Percentiles rank a stretch among this genome's conserved stretches.
Evolutionary conservation across 2,329 filamentous ascomycete genomes (phyloP).

Genomic region (Torrubiellomyces zombiae): DNA sequence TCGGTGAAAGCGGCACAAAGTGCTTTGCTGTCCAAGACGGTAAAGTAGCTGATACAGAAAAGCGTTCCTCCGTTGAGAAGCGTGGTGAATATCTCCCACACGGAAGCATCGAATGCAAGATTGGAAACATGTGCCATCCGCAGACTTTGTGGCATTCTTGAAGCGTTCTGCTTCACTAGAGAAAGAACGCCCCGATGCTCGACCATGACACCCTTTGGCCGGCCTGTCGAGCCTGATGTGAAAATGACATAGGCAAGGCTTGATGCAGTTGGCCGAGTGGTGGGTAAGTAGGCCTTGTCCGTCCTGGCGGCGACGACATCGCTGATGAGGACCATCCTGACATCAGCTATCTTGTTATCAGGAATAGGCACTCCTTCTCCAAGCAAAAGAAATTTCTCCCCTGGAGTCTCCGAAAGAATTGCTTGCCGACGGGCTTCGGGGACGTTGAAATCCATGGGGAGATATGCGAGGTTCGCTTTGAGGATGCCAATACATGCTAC

Average conservation of each 20-base stretch:
- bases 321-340: conserved; percentile 4
- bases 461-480: conserved; percentile 9
- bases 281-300: conserved; percentile 4
- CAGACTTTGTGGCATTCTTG: neutral
- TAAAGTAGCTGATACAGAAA: conserved; percentile 4
- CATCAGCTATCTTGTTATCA: neutral
- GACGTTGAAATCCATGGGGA: conserved; percentile 8
- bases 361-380: conserved; percentile 3
- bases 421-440: conserved; percentile 6
- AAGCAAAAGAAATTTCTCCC: conserved; percentile 5
- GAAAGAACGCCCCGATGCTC: no score
- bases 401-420: conserved; percentile 5
- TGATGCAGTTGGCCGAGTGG: no score
- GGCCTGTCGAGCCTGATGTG: no score
- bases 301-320: conserved; percentile 9
- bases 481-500: conserved; percentile 7
- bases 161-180: no score
- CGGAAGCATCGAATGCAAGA: conserved; percentile 5
- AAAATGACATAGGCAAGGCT: no score
- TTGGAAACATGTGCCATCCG: conserved; percentile 3
- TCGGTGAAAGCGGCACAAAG: no score
- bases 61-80: conserved; percentile 4
- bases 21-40: conserved; percentile 4
- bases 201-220: no score
- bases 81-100: conserved; percentile 4